Base-by-base conservation (phyloP, 371 early-diverging fungal species). In the Mortierella sp. region DNA sequence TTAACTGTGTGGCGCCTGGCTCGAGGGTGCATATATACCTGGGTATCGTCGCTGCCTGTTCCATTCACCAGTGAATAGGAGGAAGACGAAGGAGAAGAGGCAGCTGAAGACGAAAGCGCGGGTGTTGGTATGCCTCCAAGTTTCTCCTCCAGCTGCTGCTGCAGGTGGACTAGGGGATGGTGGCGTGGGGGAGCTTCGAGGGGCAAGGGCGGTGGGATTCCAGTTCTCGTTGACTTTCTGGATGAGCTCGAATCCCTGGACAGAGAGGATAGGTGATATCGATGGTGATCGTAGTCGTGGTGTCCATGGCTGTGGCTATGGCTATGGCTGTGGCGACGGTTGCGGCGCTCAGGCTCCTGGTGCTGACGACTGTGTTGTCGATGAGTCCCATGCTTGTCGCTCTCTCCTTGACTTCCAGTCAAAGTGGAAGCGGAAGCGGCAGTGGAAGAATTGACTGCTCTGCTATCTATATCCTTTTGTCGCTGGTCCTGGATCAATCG, bases 171-270 rank as follows among this genome's bases (percentile, higher is more conserved):
- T 2, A n/a, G 18, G 8, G 67, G 72, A 19, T 62, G 67, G 28
- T 66, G 61, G n/a, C 58, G 72, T 42, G 72, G 72, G 24, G 67
- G 58, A 19, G 62, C 72, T 49, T 67, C 49, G 19, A 57, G n/a
- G 24, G 72, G 72, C 38, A 72, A 42, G 13, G 72, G 72, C 1
- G 72, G 72, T 19, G 72, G 72, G 23, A 43, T 48, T 18, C 24
- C 9, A n/a, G 60, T 38, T 16, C 30, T 24, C 19, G 38, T 12
- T 12, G 50, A 50, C 4, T 7, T 59, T 10, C 23, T 54, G 38
- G 41, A 24, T 19, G 54, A 39, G 10, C 14, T 14, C 10, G 39
- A 39, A 8, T 39, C 39, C 8, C 39, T 7, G 10, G 39, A 39
- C 8, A 39, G 10, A 8, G 39, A 39, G 14, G 39, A 39, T 10